phyloP scores from a whole-genome alignment of 2,329 filamentous ascomycete species.

The Lecanicillium sp. region DNA sequence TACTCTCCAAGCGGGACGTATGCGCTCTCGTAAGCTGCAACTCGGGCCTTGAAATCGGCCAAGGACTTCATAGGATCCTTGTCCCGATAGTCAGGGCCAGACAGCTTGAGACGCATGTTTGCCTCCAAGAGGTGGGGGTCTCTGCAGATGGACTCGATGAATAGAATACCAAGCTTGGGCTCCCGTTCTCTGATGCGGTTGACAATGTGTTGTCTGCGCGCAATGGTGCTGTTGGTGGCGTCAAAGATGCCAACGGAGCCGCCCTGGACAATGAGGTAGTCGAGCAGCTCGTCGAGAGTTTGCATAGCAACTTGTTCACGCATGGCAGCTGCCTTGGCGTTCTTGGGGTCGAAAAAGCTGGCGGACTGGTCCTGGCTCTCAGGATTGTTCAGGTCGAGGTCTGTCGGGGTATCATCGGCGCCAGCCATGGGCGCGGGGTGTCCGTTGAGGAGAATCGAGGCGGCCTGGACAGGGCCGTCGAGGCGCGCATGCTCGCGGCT shows the following conservation, averaged over 20 bases:
- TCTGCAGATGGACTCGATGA: conserved; percentile 89
- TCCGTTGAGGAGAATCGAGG: conserved; percentile 54
- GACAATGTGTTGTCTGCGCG: conserved; percentile 76
- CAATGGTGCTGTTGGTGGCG: conserved; percentile 91
- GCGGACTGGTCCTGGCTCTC: conserved; percentile 68
- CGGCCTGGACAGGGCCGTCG: conserved; percentile 45
- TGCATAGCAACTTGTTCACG: conserved; percentile 89
- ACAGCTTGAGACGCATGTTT: conserved; percentile 95
- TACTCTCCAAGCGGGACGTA: conserved; percentile 87
- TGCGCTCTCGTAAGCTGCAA: conserved; percentile 87
- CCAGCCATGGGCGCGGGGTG: conserved; percentile 29
- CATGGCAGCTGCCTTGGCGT: conserved; percentile 72
- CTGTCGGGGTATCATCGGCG: conserved; percentile 32
- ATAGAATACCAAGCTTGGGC: conserved; percentile 83
- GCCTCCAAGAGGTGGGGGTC: conserved; percentile 81
- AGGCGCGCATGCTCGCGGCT: conserved; percentile 30
- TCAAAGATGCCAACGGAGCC: conserved; percentile 94
- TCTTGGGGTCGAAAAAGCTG: conserved; percentile 88
- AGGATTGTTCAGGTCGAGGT: conserved; percentile 29
- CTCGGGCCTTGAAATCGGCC: conserved; percentile 86
- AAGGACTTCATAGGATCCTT: conserved; percentile 84
- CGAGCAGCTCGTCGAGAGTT: conserved; percentile 83
- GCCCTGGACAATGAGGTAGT: conserved; percentile 76
- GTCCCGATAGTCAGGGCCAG: conserved; percentile 90
- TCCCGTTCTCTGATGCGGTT: conserved; percentile 76